These are phyloP conservation scores for Paracoccidioides brasiliensis DNA, from an alignment of 2,329 filamentous ascomycete species.

Conservation along the genomic window DNA sequence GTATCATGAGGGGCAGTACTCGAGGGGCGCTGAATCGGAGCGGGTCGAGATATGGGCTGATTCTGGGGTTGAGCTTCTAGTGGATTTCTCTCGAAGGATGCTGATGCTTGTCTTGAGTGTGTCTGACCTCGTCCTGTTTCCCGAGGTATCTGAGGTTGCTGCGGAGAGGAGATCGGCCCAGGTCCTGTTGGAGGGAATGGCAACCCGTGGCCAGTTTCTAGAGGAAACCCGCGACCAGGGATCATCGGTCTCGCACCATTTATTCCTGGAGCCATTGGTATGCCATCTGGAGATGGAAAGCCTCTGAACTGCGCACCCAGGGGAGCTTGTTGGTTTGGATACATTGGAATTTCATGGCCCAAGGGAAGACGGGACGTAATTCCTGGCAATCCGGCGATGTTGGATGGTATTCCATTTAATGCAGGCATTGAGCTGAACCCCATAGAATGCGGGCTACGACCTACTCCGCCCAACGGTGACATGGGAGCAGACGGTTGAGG, in stretches of 20 bases:
- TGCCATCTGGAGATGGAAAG: slow-evolving; percentile 37
- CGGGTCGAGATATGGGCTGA: slow-evolving; percentile 67
- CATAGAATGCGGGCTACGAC: slow-evolving; percentile 44
- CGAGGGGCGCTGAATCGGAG: slow-evolving; percentile 76
- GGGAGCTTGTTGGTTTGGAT: slow-evolving; percentile 38
- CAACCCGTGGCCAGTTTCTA: slow-evolving; percentile 33
- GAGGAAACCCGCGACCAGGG: slow-evolving; percentile 42
- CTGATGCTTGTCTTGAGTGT: slow-evolving; percentile 66
- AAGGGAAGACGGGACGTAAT: slow-evolving; percentile 41
- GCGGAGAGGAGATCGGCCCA: slow-evolving; percentile 19
- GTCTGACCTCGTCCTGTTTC: slow-evolving; percentile 36
- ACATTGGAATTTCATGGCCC: slow-evolving; percentile 42
- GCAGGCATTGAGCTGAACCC: slow-evolving; percentile 40
- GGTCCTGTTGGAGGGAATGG: slow-evolving; percentile 34
- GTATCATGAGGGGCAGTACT: slow-evolving; percentile 49
- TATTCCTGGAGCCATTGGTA: slow-evolving; percentile 47
- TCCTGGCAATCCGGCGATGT: slow-evolving; percentile 41
- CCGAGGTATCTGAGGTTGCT: slow-evolving; percentile 15
- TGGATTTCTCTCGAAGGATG: slow-evolving; percentile 43
- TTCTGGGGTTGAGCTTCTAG: slow-evolving; percentile 49
- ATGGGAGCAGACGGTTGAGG: slow-evolving; percentile 48
- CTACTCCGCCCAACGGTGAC: slow-evolving; percentile 51
- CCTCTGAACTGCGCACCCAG: slow-evolving; percentile 44
- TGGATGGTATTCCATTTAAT: slow-evolving; percentile 43
- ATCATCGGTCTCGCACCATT: slow-evolving; percentile 47